Evolutionary conservation across 176 grass and related monocot genomes (phyloP), one percentile per base, ranked within the genome.

Genomic region (Juncus inflexus): DNA sequence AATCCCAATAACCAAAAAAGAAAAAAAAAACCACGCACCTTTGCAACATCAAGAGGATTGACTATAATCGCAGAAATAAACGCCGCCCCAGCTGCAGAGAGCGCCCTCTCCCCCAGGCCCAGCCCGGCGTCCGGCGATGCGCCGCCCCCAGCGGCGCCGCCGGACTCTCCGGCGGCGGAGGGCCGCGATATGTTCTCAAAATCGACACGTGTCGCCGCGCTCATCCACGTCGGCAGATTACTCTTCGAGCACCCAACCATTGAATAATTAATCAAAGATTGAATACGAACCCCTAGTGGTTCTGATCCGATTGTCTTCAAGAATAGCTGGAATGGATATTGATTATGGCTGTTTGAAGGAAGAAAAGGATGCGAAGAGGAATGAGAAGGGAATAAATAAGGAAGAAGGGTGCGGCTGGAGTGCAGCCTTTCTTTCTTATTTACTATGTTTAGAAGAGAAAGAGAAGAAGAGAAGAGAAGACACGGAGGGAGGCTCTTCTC

Each of bases 31-130:
- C 9, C 7, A 60, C 57, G 45, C 16, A 95, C 91, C 87, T 97
- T 97, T 15, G 82, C 92, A 37, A 97, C 92, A 74, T 97, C 92
- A 3, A 97, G 92, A 6, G 92, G 92, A 41, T 97, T 97, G 60
- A 91, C 82, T 59, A 97, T 80, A 54, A 97, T 77, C 3, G 87
- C 87, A 9, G 92, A 91, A 55, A 97, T 63, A 67, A 97, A 81
- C 41, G 87, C 92, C 49, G 92, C 92, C 9, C 82, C 80, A 40
- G 85, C 92, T 9, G 92, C 92, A 7, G 92, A 97, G 35, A 91
- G 77, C 12, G 77, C 55, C 40, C 87, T 80, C 82, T 91, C 87
- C 15, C 36, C 61, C 70, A 91, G 70, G 37, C 87, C 82, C 58
- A 86, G 66, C n/a, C 74, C 65, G 12, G 62, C 72, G 70, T 86